Evolutionary conservation across 139 green algal genomes (phyloP), one percentile per base, ranked within the genome.

Genomic region (Parachlorella kessleri): DNA sequence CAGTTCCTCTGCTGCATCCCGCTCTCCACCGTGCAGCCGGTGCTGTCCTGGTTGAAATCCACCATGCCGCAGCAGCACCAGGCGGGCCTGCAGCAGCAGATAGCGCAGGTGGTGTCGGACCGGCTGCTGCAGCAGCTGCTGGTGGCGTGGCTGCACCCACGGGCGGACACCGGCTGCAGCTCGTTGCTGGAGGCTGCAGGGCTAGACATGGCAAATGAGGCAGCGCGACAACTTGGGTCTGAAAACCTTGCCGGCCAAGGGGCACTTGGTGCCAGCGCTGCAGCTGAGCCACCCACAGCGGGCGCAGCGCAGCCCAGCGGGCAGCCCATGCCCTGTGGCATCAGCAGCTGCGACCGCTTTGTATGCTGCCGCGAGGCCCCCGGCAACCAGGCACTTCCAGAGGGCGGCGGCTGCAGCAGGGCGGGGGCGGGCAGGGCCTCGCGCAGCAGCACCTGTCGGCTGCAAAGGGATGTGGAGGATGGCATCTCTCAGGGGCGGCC

Each of bases 1-100:
- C 92, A 98, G 85, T 98, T 98, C 81, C 85, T 99, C 28, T 98
- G 95, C 89, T 94, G 91, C 88, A 99, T 99, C 66, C 96, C 96
- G 6, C 82, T 98, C 4, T 88, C 89, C 9, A 90, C 90, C 1
- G 89, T 97, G 40, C 75, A 80, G 81, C 77, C 80, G 7, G 89
- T 97, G 71, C 77, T 98, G 72, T 70, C 83, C 3, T 97, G 93
- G 92, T 85, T 98, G 32, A 92, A 93, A 75, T 88, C 89, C 1
- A 84, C 55, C 18, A 84, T 96, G 28, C 90, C 92, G 0, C 54
- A 67, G 41, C 42, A 64, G 4, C 80, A 93, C 68, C 84, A 88
- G 39, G 55, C 73, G 18, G 71, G 81, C 26, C 78, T 92, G 48
- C 73, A 75, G 30, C 38, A 36, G 9, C 80, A 94, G 68, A 85